Evolutionary conservation across 2,329 filamentous ascomycete species (phyloP).

Genomic region (Colletotrichum australisinense): DNA sequence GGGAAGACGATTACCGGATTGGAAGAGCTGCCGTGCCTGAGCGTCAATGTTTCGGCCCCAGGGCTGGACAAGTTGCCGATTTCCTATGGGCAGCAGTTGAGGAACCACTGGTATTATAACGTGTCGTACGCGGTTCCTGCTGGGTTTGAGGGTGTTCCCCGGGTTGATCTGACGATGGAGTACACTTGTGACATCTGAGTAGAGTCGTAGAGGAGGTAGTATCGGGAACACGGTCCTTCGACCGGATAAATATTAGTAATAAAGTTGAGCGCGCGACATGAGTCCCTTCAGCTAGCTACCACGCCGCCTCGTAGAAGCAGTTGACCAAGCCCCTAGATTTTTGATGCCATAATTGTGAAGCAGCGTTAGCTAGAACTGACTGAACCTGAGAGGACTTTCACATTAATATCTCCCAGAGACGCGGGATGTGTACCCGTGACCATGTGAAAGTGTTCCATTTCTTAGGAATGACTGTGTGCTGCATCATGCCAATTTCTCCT

Average conservation of each 20-base stretch:
- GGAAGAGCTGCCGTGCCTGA: conserved; percentile 51
- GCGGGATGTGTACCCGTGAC: not conserved
- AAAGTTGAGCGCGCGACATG: not conserved
- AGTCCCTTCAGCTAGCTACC: too few relatives aligned
- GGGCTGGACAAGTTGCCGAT: conserved; percentile 50
- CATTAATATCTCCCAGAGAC: not conserved
- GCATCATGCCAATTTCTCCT: not conserved
- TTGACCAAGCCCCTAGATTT: not conserved
- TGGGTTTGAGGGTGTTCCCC: conserved; percentile 51
- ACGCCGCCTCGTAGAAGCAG: too few relatives aligned
- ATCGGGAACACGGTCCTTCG: not conserved
- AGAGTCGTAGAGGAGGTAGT: not conserved
- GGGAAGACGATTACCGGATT: conserved; percentile 46
- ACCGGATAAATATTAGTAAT: not conserved
- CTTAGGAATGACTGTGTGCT: not conserved
- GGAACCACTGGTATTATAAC: conserved; percentile 57
- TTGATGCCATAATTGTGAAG: not conserved
- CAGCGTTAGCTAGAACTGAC: not conserved
- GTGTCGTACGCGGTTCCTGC: conserved; percentile 56
- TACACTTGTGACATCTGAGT: conserved; percentile 40
- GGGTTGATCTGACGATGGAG: conserved; percentile 47
- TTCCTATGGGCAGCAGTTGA: conserved; percentile 49
- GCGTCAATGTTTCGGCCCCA: conserved; percentile 49
- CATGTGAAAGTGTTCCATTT: not conserved
- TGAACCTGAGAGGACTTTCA: not conserved